Base-by-base conservation (phyloP, 495 filamentous ascomycete species). In the Xylona heveae region DNA sequence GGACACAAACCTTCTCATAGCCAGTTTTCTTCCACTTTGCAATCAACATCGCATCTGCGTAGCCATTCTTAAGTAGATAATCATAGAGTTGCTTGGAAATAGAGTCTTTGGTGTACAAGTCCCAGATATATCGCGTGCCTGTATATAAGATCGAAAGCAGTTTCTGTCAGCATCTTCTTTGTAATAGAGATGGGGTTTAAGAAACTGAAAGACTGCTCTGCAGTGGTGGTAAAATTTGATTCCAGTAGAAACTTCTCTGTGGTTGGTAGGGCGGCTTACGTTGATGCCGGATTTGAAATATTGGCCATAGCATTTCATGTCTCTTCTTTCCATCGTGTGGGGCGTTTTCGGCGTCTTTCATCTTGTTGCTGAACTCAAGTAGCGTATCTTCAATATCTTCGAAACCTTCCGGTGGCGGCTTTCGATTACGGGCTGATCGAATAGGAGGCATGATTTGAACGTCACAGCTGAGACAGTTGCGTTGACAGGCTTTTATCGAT, bases 11-110 rank as follows among this genome's bases (percentile, higher is more conserved):
- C 71, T 95, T 94, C 56, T 95, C 88, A 54, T 99, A 99, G 14
- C 88, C 90, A 46, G 85, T 77, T 57, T 95, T 99, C 66, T 99
- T 99, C 88, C 88, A 99, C 57, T 99, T 95, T 10, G 88, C 88
- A 46, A 99, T 95, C 39, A 99, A 57, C 51, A 76, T 84, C 13
- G 77, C 68, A 58, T 99, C 88, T 6, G 80, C 88, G 51, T 99
- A 95, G 29, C 73, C 72, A 50, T 94, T 91, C 65, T 99, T 99
- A 28, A 95, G 61, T 43, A 95, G 59, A 76, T 78, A 99, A 38
- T 93, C 85, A 51, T 99, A 99, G 9, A 95, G 62, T 49, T 68
- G 60, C 52, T 78, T 82, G 38, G 66, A 74, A 53, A 99, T 94
- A 28, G 84, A 83, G 53, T 92, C 79, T 56, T 92, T 92, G 49